Base-by-base conservation (phyloP, 306 rosid species). In the Malus sylvestris region DNA sequence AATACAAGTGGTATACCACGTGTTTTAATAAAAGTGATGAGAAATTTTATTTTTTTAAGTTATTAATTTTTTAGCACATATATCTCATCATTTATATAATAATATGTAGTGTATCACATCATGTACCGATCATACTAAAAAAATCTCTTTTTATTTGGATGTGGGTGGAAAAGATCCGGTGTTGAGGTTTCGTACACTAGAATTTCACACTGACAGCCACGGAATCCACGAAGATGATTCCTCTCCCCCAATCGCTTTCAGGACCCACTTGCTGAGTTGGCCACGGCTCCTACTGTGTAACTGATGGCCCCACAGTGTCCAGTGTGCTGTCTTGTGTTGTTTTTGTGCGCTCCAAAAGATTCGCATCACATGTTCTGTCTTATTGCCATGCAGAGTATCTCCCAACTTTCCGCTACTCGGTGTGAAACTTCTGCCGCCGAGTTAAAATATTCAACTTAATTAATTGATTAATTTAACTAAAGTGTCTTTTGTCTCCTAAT, bases 331-430 rank as follows among this genome's bases (percentile, higher is more conserved):
- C 27, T 27, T 27, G 77, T 76, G 81, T 74, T 51, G 8, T 77
- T 14, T 6, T 62, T 6, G 78, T 83, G 80, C 78, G 72, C 70
- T 57, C 29, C 81, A 58, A 76, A 79, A 80, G 89, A 91, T 82
- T 76, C 88, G 42, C 70, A 57, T 84, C 91, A 85, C 90, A 73
- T 87, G 91, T 16, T 73, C 67, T 71, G 13, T 76, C 84, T 15
- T 32, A 20, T 14, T 76, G 74, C 33, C 74, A 2, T 65, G 46
- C 74, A 42, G 40, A 0, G 70, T 32, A 68, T 80, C 83, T 80
- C 83, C 83, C 49, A 74, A 29, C 77, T 74, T 80, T 33, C 65
- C 74, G 79, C 79, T 49, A 33, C 70, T 66, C 18, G 13, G 46
- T 61, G 59, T 73, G 27, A 42, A 42, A 8, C 45, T 42, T 42